These are phyloP conservation scores for Microbotryomycetes sp. DNA, from an alignment of 1,284 basidiomycete genomes.

Conservation along the genomic window DNA sequence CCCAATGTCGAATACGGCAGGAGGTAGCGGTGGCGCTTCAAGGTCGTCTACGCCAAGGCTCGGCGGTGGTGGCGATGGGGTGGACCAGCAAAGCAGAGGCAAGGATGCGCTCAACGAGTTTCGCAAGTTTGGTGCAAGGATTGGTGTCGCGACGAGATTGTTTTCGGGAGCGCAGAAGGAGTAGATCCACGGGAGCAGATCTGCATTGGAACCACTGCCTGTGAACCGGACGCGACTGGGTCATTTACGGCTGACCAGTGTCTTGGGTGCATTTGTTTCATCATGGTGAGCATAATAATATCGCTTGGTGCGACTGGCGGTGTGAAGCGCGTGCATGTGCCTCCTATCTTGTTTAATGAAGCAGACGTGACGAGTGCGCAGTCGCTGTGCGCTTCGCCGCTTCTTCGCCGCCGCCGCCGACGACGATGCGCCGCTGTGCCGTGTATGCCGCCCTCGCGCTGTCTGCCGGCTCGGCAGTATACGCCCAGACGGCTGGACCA, in stretches of 20 bases:
- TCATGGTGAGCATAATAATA: not conserved
- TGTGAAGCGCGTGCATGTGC: not conserved
- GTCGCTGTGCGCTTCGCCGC: too few species aligned
- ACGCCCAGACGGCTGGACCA: not conserved
- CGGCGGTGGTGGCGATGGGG: not conserved
- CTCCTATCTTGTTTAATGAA: not conserved
- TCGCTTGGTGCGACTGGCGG: not conserved
- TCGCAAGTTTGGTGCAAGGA: slow-evolving; percentile 30
- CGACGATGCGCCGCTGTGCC: not conserved
- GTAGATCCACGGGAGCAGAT: not conserved
- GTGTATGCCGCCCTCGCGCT: not conserved
- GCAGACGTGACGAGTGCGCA: not conserved
- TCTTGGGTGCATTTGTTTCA: not conserved
- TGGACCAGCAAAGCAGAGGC: slow-evolving; percentile 14
- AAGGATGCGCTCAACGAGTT: slow-evolving; percentile 29
- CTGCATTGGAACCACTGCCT: not conserved
- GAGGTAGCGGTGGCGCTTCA: slow-evolving; percentile 2
- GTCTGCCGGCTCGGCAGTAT: not conserved
- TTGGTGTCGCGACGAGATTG: slow-evolving; percentile 31
- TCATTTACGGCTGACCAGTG: not conserved
- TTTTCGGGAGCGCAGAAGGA: slow-evolving; percentile 8
- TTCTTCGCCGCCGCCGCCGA: not conserved
- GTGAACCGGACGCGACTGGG: not conserved
- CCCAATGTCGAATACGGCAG: slow-evolving; percentile 2
- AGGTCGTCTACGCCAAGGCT: slow-evolving; percentile 12